phyloP scores from a whole-genome alignment of 371 early-diverging fungal genomes.

The Fennellomyces sp. region DNA sequence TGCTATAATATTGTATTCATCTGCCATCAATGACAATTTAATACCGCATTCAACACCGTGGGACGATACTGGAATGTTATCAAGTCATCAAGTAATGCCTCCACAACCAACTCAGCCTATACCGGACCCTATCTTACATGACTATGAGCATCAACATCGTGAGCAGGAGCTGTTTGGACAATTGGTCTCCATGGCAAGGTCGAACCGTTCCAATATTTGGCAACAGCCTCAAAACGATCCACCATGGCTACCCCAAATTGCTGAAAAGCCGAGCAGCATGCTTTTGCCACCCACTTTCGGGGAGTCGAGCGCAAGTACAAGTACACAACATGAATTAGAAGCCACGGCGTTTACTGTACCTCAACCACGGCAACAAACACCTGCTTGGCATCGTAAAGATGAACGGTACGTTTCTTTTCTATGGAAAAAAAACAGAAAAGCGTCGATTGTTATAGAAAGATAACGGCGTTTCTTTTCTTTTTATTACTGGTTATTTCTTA shows the following conservation, averaged over 20 bases:
- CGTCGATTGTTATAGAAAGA: not conserved
- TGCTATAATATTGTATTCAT: not conserved
- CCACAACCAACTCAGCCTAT: not conserved
- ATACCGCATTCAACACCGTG: not conserved
- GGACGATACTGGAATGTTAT: no score
- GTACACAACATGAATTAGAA: not conserved
- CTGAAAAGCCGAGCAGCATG: not conserved
- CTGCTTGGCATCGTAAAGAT: not conserved
- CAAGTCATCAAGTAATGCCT: no score
- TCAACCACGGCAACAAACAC: not conserved
- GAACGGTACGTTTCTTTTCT: conserved; percentile 5
- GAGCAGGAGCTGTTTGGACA: conserved; percentile 6
- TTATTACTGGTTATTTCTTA: not conserved
- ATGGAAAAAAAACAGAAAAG: not conserved
- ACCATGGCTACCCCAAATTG: not conserved
- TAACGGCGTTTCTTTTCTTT: not conserved
- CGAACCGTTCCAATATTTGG: not conserved
- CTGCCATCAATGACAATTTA: not conserved
- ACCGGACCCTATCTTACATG: no score
- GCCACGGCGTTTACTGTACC: not conserved
- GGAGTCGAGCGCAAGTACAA: not conserved
- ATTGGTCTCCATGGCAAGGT: conserved; percentile 2
- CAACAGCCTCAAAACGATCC: not conserved
- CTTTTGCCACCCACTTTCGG: not conserved
- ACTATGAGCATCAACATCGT: not conserved